These are phyloP conservation scores for Colletotrichum destructivum DNA, from an alignment of 2,329 filamentous ascomycete species.

Conservation along the genomic window DNA sequence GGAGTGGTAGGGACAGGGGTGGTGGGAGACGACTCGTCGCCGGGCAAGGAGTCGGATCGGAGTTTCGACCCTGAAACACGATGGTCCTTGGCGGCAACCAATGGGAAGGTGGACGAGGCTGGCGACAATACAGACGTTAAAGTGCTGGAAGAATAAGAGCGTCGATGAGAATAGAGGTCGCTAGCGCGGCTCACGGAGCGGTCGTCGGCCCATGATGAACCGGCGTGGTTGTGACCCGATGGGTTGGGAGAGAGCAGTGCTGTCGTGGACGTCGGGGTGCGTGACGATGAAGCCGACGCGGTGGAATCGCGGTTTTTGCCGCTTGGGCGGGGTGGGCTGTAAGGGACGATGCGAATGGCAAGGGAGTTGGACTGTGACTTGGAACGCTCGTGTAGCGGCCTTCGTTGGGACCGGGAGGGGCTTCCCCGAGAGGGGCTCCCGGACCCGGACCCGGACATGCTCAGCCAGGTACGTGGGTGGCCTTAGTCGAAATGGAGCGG, in stretches of 20 bases:
- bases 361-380: slow-evolving; percentile 59
- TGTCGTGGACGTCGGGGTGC: slow-evolving; percentile 33
- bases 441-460: slow-evolving; percentile 48
- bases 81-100: slow-evolving; percentile 54
- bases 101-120: slow-evolving; percentile 49
- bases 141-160: slow-evolving; percentile 48
- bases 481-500: background rate
- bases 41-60: slow-evolving; percentile 51
- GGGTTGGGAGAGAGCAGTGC: slow-evolving; percentile 32
- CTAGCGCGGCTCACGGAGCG: slow-evolving; percentile 29
- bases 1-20: slow-evolving; percentile 55
- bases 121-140: slow-evolving; percentile 32
- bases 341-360: slow-evolving; percentile 65
- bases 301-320: slow-evolving; percentile 38
- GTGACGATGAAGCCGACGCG: slow-evolving; percentile 42
- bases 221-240: slow-evolving; percentile 21
- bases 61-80: slow-evolving; percentile 64
- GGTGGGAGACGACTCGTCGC: slow-evolving; percentile 53
- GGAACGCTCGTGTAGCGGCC: slow-evolving; percentile 57
- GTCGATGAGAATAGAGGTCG: slow-evolving; percentile 31
- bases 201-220: slow-evolving; percentile 28
- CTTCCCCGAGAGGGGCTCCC: slow-evolving; percentile 40
- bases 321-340: slow-evolving; percentile 60
- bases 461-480: slow-evolving; percentile 35
- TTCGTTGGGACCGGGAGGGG: slow-evolving; percentile 48